Evolutionary conservation across 805 yeast genomes (phyloP), one percentile per base, ranked within the genome.

Genomic region (Candida tibetensis): DNA sequence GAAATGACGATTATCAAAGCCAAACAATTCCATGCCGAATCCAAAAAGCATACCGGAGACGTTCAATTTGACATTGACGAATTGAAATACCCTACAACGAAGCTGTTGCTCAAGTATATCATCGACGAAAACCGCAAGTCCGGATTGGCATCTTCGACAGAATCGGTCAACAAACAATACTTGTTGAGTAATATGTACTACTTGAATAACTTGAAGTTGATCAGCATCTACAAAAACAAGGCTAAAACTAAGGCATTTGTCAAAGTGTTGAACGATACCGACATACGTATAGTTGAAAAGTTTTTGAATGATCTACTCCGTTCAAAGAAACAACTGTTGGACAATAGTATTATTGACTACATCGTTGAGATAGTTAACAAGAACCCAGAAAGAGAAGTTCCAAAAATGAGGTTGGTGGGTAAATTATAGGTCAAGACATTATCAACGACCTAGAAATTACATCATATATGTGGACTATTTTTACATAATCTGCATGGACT

Each of bases 161-260:
- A 69, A 47, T 53, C 66, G 5, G 56, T 58, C 40, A 68, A 69
- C 46, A 69, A 68, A 49, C 73, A 68, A 45, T 68, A 69, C 46
- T 54, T 69, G 34, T 50, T 69, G 23, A 60, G 67, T 32, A 61
- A 64, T 37, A 53, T 69, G 39, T 68, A 62, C 39, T 68, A 65
- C 42, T 51, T 67, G 41, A 52, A 63, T 44, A 57, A 66, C 42
- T 52, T 68, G 39, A 48, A 47, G 30, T 50, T 67, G 39, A 54
- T 69, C 16, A 51, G 51, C 36, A 65, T 69, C 18, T 58, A 62
- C 48, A 68, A 68, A 48, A 68, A 69, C 48, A 66, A 66, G 50
- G 52, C 69, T 6, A 65, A 62, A 43, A 67, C 71, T 4, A 54
- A 56, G 36, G 72, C 74, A 5, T 66, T 52, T 45, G 72, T 69